phyloP scores from a whole-genome alignment of 176 grass and related monocot genomes.

The Urochloa ruziziensis region DNA sequence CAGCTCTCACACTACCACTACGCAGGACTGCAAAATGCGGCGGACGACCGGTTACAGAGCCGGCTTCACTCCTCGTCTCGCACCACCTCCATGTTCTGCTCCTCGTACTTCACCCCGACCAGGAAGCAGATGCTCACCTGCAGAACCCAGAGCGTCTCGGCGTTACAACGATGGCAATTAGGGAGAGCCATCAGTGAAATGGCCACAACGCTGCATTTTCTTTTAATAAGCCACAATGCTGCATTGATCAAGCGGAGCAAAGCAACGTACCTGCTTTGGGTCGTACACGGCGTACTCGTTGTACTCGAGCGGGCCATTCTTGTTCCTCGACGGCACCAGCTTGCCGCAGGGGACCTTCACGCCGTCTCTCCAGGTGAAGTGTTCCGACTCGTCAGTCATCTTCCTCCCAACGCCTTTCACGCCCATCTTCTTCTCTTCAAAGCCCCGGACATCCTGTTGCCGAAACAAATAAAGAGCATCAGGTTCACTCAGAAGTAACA shows the following conservation, averaged over 20 bases:
- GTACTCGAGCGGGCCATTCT: conserved; percentile 66
- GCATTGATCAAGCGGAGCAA: not conserved
- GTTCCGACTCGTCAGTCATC: conserved; percentile 58
- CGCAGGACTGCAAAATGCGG: not conserved
- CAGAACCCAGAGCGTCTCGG: not conserved
- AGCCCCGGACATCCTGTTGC: conserved; percentile 33
- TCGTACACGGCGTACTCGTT: conserved; percentile 82
- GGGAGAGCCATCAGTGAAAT: not conserved
- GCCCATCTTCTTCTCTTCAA: conserved; percentile 55
- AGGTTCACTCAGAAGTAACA: not conserved
- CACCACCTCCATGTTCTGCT: conserved; percentile 68
- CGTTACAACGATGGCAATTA: not conserved
- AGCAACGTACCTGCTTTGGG: conserved; percentile 56
- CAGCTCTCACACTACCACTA: not conserved
- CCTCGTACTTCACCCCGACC: conserved; percentile 77
- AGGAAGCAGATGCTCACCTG: conserved; percentile 82
- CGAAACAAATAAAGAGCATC: not conserved
- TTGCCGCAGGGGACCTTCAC: conserved; percentile 79
- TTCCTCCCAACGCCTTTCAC: conserved; percentile 74
- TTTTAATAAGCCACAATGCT: too few species aligned
- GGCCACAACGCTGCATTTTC: too few species aligned
- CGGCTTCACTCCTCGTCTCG: conserved; percentile 31
- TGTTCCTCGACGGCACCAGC: conserved; percentile 59
- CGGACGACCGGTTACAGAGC: not conserved
- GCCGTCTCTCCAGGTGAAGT: conserved; percentile 70